Conservation (phyloP, 2,329 filamentous ascomycete genomes). For the Periconia sp. region DNA sequence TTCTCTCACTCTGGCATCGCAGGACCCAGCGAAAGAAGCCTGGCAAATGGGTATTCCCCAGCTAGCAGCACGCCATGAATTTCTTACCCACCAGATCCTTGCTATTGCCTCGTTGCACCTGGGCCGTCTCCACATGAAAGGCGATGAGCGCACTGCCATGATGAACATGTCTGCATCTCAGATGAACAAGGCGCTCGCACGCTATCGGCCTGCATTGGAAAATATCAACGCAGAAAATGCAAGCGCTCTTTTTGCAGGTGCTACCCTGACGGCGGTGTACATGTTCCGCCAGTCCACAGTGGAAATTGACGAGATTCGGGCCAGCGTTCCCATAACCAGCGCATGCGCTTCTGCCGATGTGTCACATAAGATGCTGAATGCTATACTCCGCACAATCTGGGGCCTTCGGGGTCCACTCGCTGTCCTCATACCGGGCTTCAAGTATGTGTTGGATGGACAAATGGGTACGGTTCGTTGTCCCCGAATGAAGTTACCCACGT, state of each 20-base stretch:
- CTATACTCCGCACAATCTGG: slow-evolving; percentile 26
- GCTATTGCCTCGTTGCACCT: slow-evolving; percentile 51
- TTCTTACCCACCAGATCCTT: slow-evolving; percentile 48
- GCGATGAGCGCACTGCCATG: slow-evolving; percentile 21
- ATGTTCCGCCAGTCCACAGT: slow-evolving; percentile 35
- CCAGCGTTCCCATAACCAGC: slow-evolving; percentile 22
- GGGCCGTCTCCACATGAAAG: slow-evolving; percentile 38
- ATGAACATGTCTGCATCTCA: slow-evolving; percentile 30
- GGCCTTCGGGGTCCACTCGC: slow-evolving; percentile 34
- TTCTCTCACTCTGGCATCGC: slow-evolving; percentile 28
- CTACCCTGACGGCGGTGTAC: slow-evolving; percentile 36
- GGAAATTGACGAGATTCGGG: slow-evolving; percentile 31
- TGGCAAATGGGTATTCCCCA: slow-evolving; percentile 38
- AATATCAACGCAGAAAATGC: slow-evolving; percentile 46
- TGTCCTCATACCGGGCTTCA: slow-evolving; percentile 35
- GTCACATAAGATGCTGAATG: slow-evolving; percentile 30
- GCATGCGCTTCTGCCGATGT: slow-evolving; percentile 18
- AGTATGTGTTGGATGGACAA: slow-evolving; percentile 29
- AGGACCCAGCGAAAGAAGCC: slow-evolving; percentile 34
- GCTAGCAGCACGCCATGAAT: slow-evolving; percentile 47
- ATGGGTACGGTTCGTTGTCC: slow-evolving; percentile 10
- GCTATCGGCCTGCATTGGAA: slow-evolving; percentile 28
- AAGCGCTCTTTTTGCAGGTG: slow-evolving; percentile 44
- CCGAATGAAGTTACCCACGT: too few species aligned
- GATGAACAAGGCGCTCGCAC: slow-evolving; percentile 37